Evolutionary conservation across 305 asterid species (phyloP), one percentile per base, ranked within the genome.

Genomic region (Nicotiana rustica): DNA sequence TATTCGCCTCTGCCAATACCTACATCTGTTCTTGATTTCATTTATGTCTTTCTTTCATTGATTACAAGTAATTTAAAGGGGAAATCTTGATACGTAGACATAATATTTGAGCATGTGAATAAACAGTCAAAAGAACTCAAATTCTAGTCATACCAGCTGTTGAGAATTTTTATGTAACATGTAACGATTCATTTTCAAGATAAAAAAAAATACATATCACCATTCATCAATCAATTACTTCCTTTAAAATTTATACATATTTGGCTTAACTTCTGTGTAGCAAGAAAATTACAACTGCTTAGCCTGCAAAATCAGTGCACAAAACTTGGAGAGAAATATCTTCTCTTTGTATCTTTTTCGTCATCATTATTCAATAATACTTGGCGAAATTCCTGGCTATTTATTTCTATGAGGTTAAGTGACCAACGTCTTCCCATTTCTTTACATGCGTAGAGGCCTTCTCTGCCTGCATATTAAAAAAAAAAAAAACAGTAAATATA

Each of bases 391-490:
- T 47, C 3, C 0, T 71, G 14, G 21, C 41, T 13, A 47, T 18
- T 41, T 76, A 65, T 18, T 60, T 76, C 36, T 76, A 57, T 6
- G 81, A 44, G 84, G 88, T 73, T 65, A 77, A 21, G 18, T 71
- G 85, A 82, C 83, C 71, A 65, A 82, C 62, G n/a, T 75, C 83
- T 31, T 89, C 88, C 93, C 93, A 93, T 82, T 89, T 90, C 1
- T 41, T 77, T 15, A 92, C 85, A 57, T 87, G 94, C 88, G 56
- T 49, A 1, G 79, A 82, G 41, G 95, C 95, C 80, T 89, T 91
- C 65, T 81, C 82, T 38, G 96, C 96, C 96, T 93, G 96, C 82
- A 88, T 75, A 85, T 79, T 0, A 33, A 73, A 19, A 14, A 67
- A 55, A 31, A 13, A 41, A 1, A 41, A 41, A 7, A 41, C 2